Conservation (phyloP, 306 rosid species). For the Quillaja saponaria region DNA sequence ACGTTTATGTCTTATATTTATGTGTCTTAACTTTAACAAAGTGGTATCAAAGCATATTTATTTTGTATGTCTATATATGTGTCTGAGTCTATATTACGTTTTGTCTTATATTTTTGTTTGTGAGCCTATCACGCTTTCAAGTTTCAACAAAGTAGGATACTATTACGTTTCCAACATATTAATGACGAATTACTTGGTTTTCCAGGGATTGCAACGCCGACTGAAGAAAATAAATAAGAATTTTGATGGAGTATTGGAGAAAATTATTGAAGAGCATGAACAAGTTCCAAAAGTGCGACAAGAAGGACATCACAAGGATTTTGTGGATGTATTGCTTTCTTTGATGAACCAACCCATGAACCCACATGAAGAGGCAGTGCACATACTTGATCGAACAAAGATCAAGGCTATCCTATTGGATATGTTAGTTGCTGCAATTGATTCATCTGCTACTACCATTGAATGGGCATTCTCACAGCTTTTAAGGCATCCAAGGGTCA, state of each 20-base stretch:
- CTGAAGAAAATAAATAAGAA: slow-evolving; percentile 3
- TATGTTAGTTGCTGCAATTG: slow-evolving; percentile 33
- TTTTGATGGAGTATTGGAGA: slow-evolving; percentile 24
- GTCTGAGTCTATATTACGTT: too few species aligned
- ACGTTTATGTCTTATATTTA: too few species aligned
- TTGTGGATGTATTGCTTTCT: slow-evolving; percentile 34
- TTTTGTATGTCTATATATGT: too few species aligned
- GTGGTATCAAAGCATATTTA: too few species aligned
- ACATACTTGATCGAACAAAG: slow-evolving; percentile 22
- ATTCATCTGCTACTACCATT: background rate
- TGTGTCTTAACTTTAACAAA: too few species aligned
- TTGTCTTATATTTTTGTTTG: too few species aligned
- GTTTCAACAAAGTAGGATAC: too few species aligned
- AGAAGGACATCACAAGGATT: slow-evolving; percentile 1
- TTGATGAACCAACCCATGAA: slow-evolving; percentile 7
- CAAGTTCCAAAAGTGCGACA: background rate
- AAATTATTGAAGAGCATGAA: slow-evolving; percentile 34
- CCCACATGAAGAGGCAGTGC: background rate
- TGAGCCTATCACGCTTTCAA: too few species aligned
- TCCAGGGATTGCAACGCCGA: slow-evolving; percentile 36
- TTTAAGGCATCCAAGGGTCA: slow-evolving; percentile 40
- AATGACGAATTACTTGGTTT: too few species aligned
- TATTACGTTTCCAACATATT: too few species aligned
- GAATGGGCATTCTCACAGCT: slow-evolving; percentile 51
- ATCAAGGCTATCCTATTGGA: slow-evolving; percentile 40